Evolutionary conservation across 129 eudicot genomes (phyloP).

Genomic region (Lactuca sativa): DNA sequence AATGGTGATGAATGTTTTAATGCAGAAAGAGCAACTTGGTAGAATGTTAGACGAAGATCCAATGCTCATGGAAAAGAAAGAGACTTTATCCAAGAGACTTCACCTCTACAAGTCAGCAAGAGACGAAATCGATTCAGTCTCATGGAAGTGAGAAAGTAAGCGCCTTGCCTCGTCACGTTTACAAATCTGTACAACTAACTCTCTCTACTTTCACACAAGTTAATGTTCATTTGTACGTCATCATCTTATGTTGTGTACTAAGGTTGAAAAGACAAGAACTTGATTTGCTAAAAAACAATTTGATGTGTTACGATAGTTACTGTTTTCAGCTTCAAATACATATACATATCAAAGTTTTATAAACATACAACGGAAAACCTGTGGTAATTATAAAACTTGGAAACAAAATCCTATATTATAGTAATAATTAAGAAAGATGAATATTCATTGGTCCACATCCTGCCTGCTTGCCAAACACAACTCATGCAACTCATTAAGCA

Average conservation of each 20-base stretch:
- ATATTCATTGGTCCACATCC: conserved; percentile 51
- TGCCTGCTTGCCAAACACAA: conserved; percentile 73
- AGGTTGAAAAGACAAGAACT: too few relatives aligned
- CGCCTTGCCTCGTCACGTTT: background rate
- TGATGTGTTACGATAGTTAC: conserved; percentile 4
- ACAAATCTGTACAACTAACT: background rate
- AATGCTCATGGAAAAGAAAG: conserved; percentile 80
- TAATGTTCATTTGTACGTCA: conserved; percentile 21
- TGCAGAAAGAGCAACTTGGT: conserved; percentile 91
- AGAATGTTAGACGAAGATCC: conserved; percentile 96
- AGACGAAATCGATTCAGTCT: conserved; percentile 88
- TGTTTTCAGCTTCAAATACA: background rate
- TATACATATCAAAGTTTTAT: background rate
- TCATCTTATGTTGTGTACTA: conserved; percentile 1
- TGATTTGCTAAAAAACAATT: background rate
- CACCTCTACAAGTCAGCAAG: conserved; percentile 84
- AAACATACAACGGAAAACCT: too few relatives aligned
- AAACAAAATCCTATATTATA: too few relatives aligned
- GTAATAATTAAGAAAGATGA: too few relatives aligned
- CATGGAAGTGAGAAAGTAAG: conserved; percentile 58
- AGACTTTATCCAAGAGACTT: conserved; percentile 75
- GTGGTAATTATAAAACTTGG: too few relatives aligned
- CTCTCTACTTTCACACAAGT: conserved; percentile 9
- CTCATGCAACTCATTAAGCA: conserved; percentile 83
- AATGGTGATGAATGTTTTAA: background rate